Conservation (phyloP, 2,329 filamentous ascomycete genomes). For the Fusarium caatingaense region DNA sequence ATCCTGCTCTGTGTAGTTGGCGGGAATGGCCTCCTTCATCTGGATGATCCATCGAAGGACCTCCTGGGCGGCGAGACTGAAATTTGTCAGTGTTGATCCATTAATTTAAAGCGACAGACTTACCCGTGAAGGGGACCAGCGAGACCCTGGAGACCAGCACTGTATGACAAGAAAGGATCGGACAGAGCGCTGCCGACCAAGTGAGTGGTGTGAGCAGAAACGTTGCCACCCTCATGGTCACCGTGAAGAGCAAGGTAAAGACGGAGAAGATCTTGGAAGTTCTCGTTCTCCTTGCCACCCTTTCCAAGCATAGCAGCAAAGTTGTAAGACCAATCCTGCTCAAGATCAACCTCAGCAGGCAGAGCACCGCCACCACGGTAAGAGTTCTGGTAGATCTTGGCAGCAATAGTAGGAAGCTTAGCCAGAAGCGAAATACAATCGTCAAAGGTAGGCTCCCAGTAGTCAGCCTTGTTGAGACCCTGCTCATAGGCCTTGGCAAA, state of each 20-base stretch:
- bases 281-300: conserved; percentile 85
- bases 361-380: conserved; percentile 80
- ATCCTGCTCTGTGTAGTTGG: conserved; percentile 80
- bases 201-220: conserved; percentile 95
- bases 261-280: conserved; percentile 94
- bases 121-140: conserved; percentile 80
- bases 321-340: conserved; percentile 98
- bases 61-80: conserved; percentile 89
- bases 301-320: conserved; percentile 97
- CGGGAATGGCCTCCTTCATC: conserved; percentile 91
- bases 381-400: conserved; percentile 96
- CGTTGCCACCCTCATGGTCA: conserved; percentile 98
- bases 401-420: conserved; percentile 95
- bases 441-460: conserved; percentile 99
- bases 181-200: conserved; percentile 93
- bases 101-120: conserved; percentile 33
- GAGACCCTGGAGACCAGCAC: conserved; percentile 92
- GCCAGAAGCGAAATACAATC: conserved; percentile 93
- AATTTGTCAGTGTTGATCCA: not conserved
- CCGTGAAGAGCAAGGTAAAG: conserved; percentile 96
- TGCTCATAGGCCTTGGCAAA: conserved; percentile 94
- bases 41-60: conserved; percentile 96
- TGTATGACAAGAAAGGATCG: conserved; percentile 96
- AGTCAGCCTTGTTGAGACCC: conserved; percentile 93
- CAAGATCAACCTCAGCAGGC: conserved; percentile 78